Evolutionary conservation across 1,284 basidiomycete genomes (phyloP), one percentile per base, ranked within the genome.

Genomic region (Fistulina hepatica): DNA sequence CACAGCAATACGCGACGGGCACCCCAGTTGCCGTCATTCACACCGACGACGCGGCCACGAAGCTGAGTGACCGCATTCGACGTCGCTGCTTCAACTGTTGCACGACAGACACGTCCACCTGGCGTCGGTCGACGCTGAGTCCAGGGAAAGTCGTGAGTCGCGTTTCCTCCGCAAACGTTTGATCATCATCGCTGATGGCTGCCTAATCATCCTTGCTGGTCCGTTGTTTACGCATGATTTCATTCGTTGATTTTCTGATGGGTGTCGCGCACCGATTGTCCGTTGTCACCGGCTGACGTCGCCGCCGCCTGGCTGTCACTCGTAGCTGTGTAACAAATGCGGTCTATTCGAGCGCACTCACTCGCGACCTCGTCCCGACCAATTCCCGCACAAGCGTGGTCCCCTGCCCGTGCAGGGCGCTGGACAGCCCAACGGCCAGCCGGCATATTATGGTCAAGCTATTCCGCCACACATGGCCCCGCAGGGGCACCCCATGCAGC

Each of bases 281-380:
- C n/a, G n/a, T n/a, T n/a, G n/a, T n/a, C n/a, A n/a, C n/a, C n/a
- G n/a, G n/a, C n/a, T n/a, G n/a, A n/a, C n/a, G n/a, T n/a, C n/a
- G n/a, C n/a, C n/a, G n/a, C n/a, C n/a, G n/a, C n/a, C n/a, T n/a
- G 33, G 22, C 36, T 19, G 43, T 38, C 40, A 26, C 19, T 36
- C 16, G 3, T 44, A 85, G 81, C 67, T 86, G n/a, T 86, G 82
- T 63, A 86, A 86, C 67, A 86, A 86, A 52, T 86, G 82, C 51
- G 82, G 82, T 16, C 60, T 86, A 7, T 86, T 86, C 50, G 82
- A 86, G 55, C 73, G 82, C 39, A 86, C 83, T 0, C 82, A 86
- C 55, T 80, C 78, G 13, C 71, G 81, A 13, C 77, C 82, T 10
- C 65, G 83, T 30, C 81, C 81, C 0, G 81, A 83, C 43, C 82